A percentile compares a stretch with the other conserved stretches of the same genome.
Conservation (phyloP, 2,329 filamentous ascomycete genomes). For the Ceratocystis albifundus region DNA sequence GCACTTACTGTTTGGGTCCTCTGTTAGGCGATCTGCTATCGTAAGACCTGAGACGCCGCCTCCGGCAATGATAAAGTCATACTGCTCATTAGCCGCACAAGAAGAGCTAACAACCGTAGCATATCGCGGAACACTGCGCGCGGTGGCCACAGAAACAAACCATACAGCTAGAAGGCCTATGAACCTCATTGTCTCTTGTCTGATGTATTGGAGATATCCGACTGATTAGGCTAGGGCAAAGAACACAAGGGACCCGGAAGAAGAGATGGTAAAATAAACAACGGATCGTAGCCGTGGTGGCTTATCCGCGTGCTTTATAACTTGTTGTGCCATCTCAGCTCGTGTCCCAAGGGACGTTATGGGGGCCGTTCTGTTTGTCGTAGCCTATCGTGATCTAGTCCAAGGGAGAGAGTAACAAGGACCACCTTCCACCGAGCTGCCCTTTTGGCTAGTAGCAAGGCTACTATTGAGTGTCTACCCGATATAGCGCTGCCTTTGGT, state of each 20-base stretch:
- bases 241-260: not conserved
- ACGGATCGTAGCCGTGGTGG: no score
- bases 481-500: not conserved
- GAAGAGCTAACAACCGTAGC: constrained; percentile 17
- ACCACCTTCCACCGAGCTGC: not conserved
- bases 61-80: constrained; percentile 30
- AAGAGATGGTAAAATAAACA: not conserved
- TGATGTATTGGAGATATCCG: not conserved
- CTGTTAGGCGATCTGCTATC: constrained; percentile 32
- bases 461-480: not conserved
- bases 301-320: not conserved
- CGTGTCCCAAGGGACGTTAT: not conserved
- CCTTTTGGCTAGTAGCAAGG: not conserved
- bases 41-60: constrained; percentile 32
- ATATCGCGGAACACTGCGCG: constrained; percentile 8
- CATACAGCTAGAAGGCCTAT: not conserved
- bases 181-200: not conserved
- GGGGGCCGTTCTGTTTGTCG: not conserved
- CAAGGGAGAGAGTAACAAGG: not conserved
- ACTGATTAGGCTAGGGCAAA: not conserved
- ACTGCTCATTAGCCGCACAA: constrained; percentile 21
- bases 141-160: not conserved
- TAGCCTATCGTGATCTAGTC: not conserved
- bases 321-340: not conserved
- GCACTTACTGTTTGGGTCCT: constrained; percentile 28